These are phyloP conservation scores for Aspergillus nanangensis DNA, from an alignment of 495 filamentous ascomycete species.

Conservation along the genomic window DNA sequence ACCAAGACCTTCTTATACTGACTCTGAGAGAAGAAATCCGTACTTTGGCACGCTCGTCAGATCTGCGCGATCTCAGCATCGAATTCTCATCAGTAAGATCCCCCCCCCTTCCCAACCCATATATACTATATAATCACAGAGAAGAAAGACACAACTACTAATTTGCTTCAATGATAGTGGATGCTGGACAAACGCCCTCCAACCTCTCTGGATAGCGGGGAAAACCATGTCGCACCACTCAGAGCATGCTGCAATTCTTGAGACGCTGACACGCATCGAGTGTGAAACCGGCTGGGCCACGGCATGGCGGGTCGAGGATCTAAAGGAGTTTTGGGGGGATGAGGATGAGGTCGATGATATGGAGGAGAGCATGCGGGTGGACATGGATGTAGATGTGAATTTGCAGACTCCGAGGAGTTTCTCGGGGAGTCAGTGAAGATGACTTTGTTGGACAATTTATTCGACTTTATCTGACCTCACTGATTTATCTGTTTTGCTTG, in stretches of 20 bases:
- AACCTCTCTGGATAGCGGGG: constrained; percentile 44
- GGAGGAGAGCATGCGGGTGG: constrained; percentile 1
- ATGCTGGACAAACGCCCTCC: constrained; percentile 43
- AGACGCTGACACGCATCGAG: constrained; percentile 36
- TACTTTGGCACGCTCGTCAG: constrained; percentile 42
- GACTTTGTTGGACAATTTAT: too few species aligned
- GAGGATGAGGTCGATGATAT: constrained; percentile 16
- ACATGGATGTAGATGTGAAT: constrained; percentile 2
- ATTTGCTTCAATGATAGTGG: constrained; percentile 28
- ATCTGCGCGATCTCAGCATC: constrained; percentile 43
- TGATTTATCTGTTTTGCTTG: too few species aligned
- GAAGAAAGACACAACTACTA: too few species aligned
- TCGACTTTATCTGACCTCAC: too few species aligned
- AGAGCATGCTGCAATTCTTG: constrained; percentile 38
- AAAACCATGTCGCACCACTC: constrained; percentile 39
- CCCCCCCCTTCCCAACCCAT: too few species aligned
- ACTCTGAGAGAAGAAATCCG: constrained; percentile 19
- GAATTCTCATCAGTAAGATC: constrained; percentile 27
- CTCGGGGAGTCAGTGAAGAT: not conserved
- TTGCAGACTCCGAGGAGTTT: constrained; percentile 3
- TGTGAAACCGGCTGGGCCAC: constrained; percentile 39
- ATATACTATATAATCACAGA: too few species aligned
- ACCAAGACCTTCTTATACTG: too few species aligned
- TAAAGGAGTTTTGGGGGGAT: constrained; percentile 40
- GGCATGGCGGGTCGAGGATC: constrained; percentile 38